Conservation (phyloP, 331 rosid species). For the Arachis monticola region DNA sequence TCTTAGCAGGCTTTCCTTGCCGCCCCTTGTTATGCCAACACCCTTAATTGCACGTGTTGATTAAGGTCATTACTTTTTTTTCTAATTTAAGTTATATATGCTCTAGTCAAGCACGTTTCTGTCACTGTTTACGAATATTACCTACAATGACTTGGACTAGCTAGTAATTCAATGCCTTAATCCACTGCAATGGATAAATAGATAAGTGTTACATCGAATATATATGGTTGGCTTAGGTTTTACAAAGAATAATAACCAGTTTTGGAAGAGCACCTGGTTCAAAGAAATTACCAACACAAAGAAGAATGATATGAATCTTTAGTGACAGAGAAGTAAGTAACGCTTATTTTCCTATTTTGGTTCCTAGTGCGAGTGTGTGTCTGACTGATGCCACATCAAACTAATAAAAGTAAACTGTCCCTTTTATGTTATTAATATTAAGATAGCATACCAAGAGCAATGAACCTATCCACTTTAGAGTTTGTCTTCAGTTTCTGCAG, state of each 20-base stretch:
- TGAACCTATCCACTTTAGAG: constrained; percentile 32
- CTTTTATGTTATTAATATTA: neutral
- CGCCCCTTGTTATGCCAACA: constrained; percentile 45
- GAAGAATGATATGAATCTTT: too few species aligned
- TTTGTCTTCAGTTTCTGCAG: neutral
- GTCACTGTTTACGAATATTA: constrained; percentile 13
- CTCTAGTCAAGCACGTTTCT: constrained; percentile 61
- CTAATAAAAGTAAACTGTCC: constrained; percentile 1
- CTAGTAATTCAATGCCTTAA: constrained; percentile 17
- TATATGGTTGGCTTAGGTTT: neutral
- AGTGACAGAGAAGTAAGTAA: constrained; percentile 18
- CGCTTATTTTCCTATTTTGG: constrained; percentile 5
- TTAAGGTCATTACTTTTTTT: neutral
- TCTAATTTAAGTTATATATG: constrained; percentile 4
- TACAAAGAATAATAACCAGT: neutral
- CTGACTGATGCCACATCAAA: too few species aligned
- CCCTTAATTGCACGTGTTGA: constrained; percentile 42
- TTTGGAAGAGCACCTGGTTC: neutral
- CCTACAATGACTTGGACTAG: neutral
- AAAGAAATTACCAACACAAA: neutral
- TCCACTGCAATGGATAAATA: neutral
- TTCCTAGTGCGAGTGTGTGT: neutral
- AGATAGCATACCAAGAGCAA: constrained; percentile 24
- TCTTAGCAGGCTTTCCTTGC: constrained; percentile 51
- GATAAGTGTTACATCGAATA: neutral